These are phyloP conservation scores for Acanthamoeba lenticulata DNA, from an alignment of 208 protist species.

Conservation along the genomic window DNA sequence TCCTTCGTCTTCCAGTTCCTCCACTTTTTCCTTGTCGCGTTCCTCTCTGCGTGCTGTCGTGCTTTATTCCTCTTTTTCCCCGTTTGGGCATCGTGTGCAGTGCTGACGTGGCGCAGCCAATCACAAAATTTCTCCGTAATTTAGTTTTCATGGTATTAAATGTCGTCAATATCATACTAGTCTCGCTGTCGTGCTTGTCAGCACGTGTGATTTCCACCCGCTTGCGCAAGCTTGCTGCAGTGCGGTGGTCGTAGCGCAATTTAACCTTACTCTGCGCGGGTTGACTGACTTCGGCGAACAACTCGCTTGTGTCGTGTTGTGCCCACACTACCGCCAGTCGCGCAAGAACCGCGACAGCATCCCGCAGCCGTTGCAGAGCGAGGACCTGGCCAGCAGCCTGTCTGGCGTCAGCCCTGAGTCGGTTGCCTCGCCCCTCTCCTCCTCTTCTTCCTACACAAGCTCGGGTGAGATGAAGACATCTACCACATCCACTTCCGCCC, in stretches of 20 bases:
- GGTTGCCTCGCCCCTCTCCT: background rate
- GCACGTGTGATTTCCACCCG: no score
- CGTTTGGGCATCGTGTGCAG: background rate
- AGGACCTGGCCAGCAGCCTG: background rate
- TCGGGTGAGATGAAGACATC: conserved; percentile 23
- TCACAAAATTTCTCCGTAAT: no score
- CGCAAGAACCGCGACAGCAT: background rate
- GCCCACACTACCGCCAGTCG: no score
- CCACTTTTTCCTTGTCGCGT: background rate
- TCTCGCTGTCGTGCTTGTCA: no score
- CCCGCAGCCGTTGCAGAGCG: background rate
- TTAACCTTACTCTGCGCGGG: no score
- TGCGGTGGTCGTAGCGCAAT: no score
- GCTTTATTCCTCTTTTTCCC: background rate
- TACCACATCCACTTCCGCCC: background rate
- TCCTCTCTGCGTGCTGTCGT: no score
- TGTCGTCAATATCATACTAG: no score
- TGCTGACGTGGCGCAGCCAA: background rate
- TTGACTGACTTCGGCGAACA: no score
- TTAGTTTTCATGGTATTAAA: no score
- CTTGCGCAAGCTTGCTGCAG: no score
- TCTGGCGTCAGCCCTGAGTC: background rate
- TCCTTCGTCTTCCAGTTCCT: background rate
- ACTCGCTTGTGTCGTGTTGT: no score
- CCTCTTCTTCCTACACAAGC: conserved; percentile 12